These are phyloP conservation scores for Takashimella koratensis DNA, from an alignment of 1,284 basidiomycete genomes.

Conservation along the genomic window DNA sequence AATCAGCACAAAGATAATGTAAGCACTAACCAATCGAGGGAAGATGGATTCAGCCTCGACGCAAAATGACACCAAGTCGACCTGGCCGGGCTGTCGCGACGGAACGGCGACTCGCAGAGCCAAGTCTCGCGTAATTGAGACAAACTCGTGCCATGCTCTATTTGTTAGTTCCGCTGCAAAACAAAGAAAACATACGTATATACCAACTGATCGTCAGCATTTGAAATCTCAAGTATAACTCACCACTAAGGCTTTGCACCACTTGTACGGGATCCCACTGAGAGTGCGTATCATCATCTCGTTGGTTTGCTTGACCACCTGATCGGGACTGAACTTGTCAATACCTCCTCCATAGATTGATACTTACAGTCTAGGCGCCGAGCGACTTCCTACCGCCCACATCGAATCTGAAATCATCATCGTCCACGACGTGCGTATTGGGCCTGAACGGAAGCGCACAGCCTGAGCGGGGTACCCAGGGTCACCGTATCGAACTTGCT, in stretches of 20 bases:
- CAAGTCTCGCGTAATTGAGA: neutral
- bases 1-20: neutral
- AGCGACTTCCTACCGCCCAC: neutral
- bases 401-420: neutral
- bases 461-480: neutral
- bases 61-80: neutral
- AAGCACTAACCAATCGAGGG: neutral
- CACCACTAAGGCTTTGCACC: slow-evolving; percentile 8
- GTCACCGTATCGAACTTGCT: neutral
- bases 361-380: neutral
- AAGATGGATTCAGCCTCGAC: slow-evolving; percentile 19
- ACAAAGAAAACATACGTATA: neutral
- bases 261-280: neutral
- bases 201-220: neutral
- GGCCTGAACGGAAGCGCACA: neutral
- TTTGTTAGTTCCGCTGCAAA: neutral
- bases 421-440: slow-evolving; percentile 11
- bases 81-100: neutral
- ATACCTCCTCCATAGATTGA: neutral
- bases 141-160: neutral
- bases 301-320: slow-evolving; percentile 13
- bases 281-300: neutral
- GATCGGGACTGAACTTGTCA: slow-evolving; percentile 9
- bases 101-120: neutral
- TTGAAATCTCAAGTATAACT: neutral